phyloP scores from a whole-genome alignment of 106 monocot genomes.

The Chionographis japonica region DNA sequence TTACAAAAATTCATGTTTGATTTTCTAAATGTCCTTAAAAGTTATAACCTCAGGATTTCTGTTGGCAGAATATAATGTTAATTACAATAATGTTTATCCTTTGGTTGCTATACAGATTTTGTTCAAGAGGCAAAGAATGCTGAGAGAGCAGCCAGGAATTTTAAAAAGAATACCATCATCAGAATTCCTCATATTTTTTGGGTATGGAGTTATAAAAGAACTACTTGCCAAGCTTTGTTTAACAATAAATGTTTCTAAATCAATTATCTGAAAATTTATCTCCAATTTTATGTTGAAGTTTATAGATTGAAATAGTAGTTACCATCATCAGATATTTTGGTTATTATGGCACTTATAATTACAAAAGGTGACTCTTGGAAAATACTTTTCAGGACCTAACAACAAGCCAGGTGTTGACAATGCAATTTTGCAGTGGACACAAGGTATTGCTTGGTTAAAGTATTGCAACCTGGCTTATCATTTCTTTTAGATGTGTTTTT shows the following conservation, averaged over 20 bases:
- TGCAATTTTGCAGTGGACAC: conserved; percentile 86
- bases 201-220: conserved; percentile 33
- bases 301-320: neutral
- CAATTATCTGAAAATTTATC: too few species aligned
- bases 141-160: conserved; percentile 80
- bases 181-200: conserved; percentile 71
- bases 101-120: conserved; percentile 61
- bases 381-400: conserved; percentile 67
- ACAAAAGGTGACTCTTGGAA: conserved; percentile 4
- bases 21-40: too few species aligned
- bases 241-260: neutral
- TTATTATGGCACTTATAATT: neutral
- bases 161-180: conserved; percentile 52
- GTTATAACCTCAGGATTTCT: too few species aligned
- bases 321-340: neutral
- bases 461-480: neutral
- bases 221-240: neutral
- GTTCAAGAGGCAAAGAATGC: conserved; percentile 85
- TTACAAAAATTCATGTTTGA: too few species aligned
- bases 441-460: conserved; percentile 49
- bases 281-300: too few species aligned
- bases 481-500: neutral
- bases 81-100: too few species aligned
- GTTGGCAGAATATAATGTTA: too few species aligned
- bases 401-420: conserved; percentile 78